These are phyloP conservation scores for Gracilaria domingensis DNA, from an alignment of 23 red algal genomes.

Conservation along the genomic window DNA sequence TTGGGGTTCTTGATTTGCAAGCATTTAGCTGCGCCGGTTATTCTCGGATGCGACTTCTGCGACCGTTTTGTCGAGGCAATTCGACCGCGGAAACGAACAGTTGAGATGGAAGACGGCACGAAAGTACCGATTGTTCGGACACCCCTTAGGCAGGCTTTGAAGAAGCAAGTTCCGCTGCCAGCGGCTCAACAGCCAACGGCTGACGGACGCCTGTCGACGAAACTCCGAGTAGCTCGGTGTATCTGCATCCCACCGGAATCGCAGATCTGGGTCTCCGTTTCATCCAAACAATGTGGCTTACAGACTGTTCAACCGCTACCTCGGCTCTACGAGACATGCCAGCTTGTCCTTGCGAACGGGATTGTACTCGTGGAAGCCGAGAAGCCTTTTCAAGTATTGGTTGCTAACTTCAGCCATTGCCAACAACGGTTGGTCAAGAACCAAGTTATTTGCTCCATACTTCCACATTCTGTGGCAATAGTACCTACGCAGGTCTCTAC, in stretches of 20 bases:
- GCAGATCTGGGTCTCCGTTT: background rate
- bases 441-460: background rate
- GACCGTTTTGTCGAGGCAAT: constrained; percentile 28
- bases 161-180: background rate
- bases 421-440: background rate
- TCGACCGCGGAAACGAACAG: background rate
- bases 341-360: background rate
- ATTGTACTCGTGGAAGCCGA: background rate
- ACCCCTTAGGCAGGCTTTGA: background rate
- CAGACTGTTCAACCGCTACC: background rate
- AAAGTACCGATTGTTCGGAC: background rate
- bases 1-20: constrained; percentile 23
- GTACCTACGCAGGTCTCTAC: background rate
- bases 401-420: background rate
- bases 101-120: background rate
- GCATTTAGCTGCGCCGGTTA: background rate
- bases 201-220: background rate
- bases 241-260: background rate
- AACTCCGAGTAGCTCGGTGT: background rate
- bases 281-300: background rate
- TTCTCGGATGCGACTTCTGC: constrained; percentile 19
- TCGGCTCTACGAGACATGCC: background rate
- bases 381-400: background rate
- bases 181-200: background rate
- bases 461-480: background rate